Evolutionary conservation across 2,329 filamentous ascomycete species (phyloP), one percentile per base, ranked within the genome.

Genomic region (Fusarium papillatum): DNA sequence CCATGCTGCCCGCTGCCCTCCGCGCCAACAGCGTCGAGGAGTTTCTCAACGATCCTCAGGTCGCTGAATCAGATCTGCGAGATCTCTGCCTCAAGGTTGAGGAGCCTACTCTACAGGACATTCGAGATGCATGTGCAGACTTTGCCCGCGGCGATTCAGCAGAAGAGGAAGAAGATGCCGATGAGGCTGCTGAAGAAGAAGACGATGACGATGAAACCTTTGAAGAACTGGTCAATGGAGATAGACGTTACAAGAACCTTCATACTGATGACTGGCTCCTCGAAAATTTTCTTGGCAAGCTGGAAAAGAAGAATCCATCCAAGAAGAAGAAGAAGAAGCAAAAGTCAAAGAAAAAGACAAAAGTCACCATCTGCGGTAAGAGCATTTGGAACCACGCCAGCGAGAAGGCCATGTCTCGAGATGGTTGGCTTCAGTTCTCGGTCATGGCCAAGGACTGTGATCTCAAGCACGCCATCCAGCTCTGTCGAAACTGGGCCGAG

Each of bases 381-480:
- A 80, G 67, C 31, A 79, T 82, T n/a, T 82, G 80, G 78, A 78
- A 81, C 31, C 78, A 82, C 24, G 71, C 80, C 4, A 81, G 79
- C 31, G 77, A 81, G 34, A 80, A 75, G 7, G 76, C 80, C 4
- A 82, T 82, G 80, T 80, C 80, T 2, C 72, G 80, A 63, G 80
- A 81, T n/a, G 79, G 80, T 4, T 82, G 80, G 80, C 72, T 82
- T 7, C 80, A 82, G n/a, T 82, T 81, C 60, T 80, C 78, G 4
- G 69, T 81, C 60, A 76, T 82, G 50, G 80, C 80, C 3, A 82
- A 81, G 26, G 80, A 81, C 22, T 82, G 80, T 16, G 69, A 79
- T 11, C 63, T 82, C 4, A 76, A 80, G 22, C 71, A 82, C 36
- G 79, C 80, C 4, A 75, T 81, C 39, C 75, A 78, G 41, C 75